Base-by-base conservation (phyloP, 2,329 filamentous ascomycete genomes). In the Beauveria asiatica region DNA sequence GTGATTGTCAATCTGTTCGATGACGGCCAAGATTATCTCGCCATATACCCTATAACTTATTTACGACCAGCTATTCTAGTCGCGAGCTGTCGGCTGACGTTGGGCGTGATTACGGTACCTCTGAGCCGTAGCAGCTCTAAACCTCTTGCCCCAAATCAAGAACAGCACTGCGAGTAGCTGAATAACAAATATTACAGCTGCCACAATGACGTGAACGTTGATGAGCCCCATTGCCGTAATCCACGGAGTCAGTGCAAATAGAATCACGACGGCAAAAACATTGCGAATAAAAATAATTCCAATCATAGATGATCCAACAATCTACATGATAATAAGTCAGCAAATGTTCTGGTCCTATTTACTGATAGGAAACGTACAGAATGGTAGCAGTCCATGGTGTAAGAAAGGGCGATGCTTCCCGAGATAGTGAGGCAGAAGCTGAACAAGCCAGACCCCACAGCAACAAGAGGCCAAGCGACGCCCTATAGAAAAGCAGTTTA, bases 281-380 rank as follows among this genome's bases (percentile, higher is more conserved):
- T 73, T 73, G 11, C 71, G 70, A 8, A 71, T 50, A 21, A 73
- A 73, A 1, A 70, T 65, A 3, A 73, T 63, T 0, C 66, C 68
- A 2, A 73, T 69, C 6, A 73, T 71, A 0, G 71, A 65, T 45
- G 70, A 60, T 17, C 59, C 59, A 41, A 61, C 33, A 42, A 61
- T 44, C 59, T 61, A 45, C 1, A 19, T n/a, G n/a, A 16, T n/a
- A 16, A 52, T 1, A 37, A 16, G 25, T 55, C 25, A 45, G 52
- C n/a, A 21, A 21, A 23, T 3, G 17, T 0, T 13, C 27, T 16
- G 3, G 8, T 55, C 21, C 10, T 21, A 16, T 25, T 25, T 21
- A 3, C 1, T 13, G 9, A 39, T n/a, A 21, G n/a, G 37, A 39
- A 21, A 42, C 59, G 33, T 48, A 61, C 59, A 21, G 42, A n/a